Base-by-base conservation (phyloP, 2,329 filamentous ascomycete genomes). In the Rosellinia necatrix region DNA sequence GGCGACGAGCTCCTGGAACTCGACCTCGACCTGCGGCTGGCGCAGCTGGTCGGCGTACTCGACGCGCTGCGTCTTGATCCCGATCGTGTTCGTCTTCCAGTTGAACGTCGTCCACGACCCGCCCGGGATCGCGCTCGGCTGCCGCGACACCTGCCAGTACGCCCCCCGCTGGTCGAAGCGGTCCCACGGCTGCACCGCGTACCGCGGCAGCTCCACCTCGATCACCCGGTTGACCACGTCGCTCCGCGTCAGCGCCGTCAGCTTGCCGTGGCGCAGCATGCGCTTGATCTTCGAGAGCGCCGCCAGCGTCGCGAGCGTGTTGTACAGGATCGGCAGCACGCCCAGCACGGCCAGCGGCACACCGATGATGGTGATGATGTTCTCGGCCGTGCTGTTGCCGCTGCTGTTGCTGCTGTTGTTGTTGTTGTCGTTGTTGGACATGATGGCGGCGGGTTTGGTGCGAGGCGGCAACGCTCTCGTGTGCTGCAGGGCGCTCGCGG, bases 71-170 rank as follows among this genome's bases (percentile, higher is more conserved):
- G 81, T 81, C 65, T 83, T 85, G 51, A 81, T 74, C 1, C 85
- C 85, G 21, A 87, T 85, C 2, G 81, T 74, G 60, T 86, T 79
- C n/a, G 79, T 79, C 63, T 80, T 81, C 85, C 85, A 88, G 69
- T 88, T 81, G 67, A 88, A 86, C 0, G 80, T 81, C 0, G 84
- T 86, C 85, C 85, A 88, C 24, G 75, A 79, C 0, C 85, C 85
- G 2, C 85, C 85, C 0, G 81, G 81, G 38, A 86, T 80, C 10
- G 70, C 72, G 42, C 79, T 82, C 0, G 79, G 78, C 49, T 80
- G 74, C 1, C 74, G 69, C 34, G 78, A 78, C 3, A 85, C 72
- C 12, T 73, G 72, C 82, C 85, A 88, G 71, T 88, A 88, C 47
- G 82, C 76, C 0, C 75, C 70, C 10, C 80, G 76, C 48, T 82